These are phyloP conservation scores for Acrodontium crateriforme DNA, from an alignment of 2,329 filamentous ascomycete genomes.

Conservation along the genomic window DNA sequence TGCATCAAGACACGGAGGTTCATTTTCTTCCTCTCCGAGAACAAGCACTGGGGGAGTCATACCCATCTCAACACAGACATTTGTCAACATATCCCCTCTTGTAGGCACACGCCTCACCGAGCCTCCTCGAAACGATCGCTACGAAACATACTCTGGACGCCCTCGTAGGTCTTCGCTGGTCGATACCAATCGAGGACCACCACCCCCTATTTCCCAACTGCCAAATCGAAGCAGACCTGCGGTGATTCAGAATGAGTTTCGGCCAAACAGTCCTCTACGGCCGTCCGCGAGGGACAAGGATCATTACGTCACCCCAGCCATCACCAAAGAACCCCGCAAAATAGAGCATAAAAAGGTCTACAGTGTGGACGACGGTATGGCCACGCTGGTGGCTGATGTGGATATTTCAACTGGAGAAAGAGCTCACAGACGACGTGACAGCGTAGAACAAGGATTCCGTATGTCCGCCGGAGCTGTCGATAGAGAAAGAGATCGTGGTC, in stretches of 20 bases:
- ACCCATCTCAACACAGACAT: conserved; percentile 23
- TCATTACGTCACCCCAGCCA: conserved; percentile 25
- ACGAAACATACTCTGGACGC: conserved; percentile 32
- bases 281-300: conserved; percentile 22
- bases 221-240: conserved; percentile 22
- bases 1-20: conserved; percentile 9
- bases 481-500: conserved; percentile 13
- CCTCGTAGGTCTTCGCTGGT: conserved; percentile 32
- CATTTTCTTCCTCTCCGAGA: conserved; percentile 19
- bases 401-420: conserved; percentile 26
- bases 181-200: conserved; percentile 21
- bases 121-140: conserved; percentile 14
- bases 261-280: conserved; percentile 30
- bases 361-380: conserved; percentile 30
- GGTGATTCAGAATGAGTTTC: conserved; percentile 20
- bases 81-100: conserved; percentile 16
- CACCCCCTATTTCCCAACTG: conserved; percentile 10
- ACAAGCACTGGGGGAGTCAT: conserved; percentile 24
- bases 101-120: conserved; percentile 11
- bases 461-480: conserved; percentile 6
- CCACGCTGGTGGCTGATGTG: conserved; percentile 25
- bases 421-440: conserved; percentile 22
- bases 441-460: conserved; percentile 17
- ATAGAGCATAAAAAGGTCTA: conserved; percentile 34
- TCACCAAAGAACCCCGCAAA: conserved; percentile 14